A percentile compares a stretch with the other conserved stretches of the same genome.
Conservation (phyloP, 352 stramenopile species). For the Phytophthora capsici region DNA sequence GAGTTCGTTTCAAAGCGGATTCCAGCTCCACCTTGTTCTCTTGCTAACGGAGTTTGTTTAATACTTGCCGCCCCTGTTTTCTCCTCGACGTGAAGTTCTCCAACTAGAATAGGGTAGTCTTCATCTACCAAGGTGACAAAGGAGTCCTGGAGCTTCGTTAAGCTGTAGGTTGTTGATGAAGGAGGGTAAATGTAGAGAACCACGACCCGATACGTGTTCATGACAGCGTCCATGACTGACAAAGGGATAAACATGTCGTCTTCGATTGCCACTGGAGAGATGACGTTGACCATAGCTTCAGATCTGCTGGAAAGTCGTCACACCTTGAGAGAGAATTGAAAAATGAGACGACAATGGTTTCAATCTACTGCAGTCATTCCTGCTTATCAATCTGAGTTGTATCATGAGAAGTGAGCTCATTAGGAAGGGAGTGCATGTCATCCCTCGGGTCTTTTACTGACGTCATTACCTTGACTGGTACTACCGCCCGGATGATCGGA, state of each 20-base stretch:
- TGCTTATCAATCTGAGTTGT: neutral
- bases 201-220: conserved; percentile 49
- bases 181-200: conserved; percentile 63
- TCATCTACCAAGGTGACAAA: conserved; percentile 44
- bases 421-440: neutral
- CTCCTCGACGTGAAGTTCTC: conserved; percentile 34
- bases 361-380: too few species aligned
- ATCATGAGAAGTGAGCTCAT: neutral
- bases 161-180: conserved; percentile 34
- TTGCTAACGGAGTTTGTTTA: conserved; percentile 23
- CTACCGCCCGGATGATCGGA: too few species aligned
- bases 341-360: conserved; percentile 3
- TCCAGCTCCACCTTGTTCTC: conserved; percentile 20
- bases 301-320: neutral
- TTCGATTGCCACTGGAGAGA: conserved; percentile 4
- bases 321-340: conserved; percentile 8
- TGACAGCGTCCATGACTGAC: conserved; percentile 57
- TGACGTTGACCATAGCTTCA: conserved; percentile 17
- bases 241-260: conserved; percentile 30
- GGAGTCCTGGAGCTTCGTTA: conserved; percentile 37
- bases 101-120: conserved; percentile 59
- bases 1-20: conserved; percentile 47
- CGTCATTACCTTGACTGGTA: conserved; percentile 9
- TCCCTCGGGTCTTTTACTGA: conserved; percentile 5
- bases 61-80: conserved; percentile 39